A percentile compares a stretch with the other conserved stretches of the same genome.
phyloP scores from a whole-genome alignment of 1,284 basidiomycete species.

The Meripilus lineatus region DNA sequence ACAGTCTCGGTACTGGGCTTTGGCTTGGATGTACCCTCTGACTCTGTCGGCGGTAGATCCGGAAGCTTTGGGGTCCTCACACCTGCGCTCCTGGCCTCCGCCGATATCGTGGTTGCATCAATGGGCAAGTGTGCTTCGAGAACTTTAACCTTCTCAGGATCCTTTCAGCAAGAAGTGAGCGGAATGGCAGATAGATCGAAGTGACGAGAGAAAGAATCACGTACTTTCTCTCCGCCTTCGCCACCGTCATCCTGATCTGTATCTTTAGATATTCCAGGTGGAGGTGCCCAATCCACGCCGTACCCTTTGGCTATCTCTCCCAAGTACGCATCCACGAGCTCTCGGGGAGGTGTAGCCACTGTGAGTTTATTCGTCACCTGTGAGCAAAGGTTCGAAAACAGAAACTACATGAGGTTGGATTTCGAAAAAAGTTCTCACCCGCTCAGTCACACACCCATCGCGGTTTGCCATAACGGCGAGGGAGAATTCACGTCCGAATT shows the following conservation, averaged over 20 bases:
- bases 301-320: conserved; percentile 87
- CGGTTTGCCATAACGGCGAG: conserved; percentile 78
- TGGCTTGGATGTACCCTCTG: conserved; percentile 17
- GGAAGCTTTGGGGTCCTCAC: conserved; percentile 37
- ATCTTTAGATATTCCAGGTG: conserved; percentile 12
- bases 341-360: conserved; percentile 62
- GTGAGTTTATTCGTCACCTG: conserved; percentile 73
- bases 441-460: conserved; percentile 73
- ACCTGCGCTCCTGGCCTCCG: conserved; percentile 27
- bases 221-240: conserved; percentile 32
- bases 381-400: background rate
- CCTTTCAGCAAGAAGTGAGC: conserved; percentile 5
- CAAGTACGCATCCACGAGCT: conserved; percentile 85
- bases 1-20: conserved; percentile 21
- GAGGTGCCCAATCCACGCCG: conserved; percentile 64
- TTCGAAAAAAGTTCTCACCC: conserved; percentile 42
- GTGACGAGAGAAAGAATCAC: conserved; percentile 9
- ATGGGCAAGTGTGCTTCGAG: conserved; percentile 12
- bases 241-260: conserved; percentile 13
- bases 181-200: background rate
- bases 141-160: conserved; percentile 11
- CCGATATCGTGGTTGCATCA: conserved; percentile 26
- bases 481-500: conserved; percentile 84
- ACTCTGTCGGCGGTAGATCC: conserved; percentile 40
- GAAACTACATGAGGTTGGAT: background rate